Conservation (phyloP, 768 basidiomycete genomes). For the Pseudohyphozyma bogoriensis region DNA sequence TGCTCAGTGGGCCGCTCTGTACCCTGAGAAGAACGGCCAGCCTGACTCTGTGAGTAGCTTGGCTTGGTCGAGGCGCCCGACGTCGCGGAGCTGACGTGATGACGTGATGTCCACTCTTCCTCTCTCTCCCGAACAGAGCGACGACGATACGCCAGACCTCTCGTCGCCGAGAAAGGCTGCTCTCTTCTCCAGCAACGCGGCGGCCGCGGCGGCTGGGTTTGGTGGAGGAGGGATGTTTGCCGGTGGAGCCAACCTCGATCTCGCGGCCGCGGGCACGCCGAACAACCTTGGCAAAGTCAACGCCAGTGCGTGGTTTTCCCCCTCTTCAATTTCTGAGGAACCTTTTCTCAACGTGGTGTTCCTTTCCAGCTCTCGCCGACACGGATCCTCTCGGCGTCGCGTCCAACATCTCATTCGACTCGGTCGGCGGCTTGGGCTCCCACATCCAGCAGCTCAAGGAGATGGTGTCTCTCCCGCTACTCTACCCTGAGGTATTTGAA, state of each 20-base stretch:
- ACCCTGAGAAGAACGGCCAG: conserved; percentile 20
- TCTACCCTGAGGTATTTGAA: conserved; percentile 95
- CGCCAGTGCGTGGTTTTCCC: conserved; percentile 13
- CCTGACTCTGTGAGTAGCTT: conserved; percentile 19
- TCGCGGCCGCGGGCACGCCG: conserved; percentile 20
- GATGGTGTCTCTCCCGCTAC: conserved; percentile 88
- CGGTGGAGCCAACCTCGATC: conserved; percentile 13
- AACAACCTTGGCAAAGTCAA: conserved; percentile 30
- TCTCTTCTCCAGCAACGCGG: conserved; percentile 22
- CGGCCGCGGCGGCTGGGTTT: background rate
- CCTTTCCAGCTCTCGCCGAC: conserved; percentile 53
- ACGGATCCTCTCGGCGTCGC: conserved; percentile 92
- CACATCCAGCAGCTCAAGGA: conserved; percentile 96
- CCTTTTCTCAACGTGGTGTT: background rate
- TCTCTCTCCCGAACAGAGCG: conserved; percentile 6
- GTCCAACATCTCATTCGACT: conserved; percentile 85
- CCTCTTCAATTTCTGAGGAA: too few relatives aligned
- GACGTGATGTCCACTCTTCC: background rate
- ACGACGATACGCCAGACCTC: conserved; percentile 27
- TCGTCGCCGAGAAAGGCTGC: conserved; percentile 18
- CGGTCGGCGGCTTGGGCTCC: conserved; percentile 89
- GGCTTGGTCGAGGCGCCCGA: background rate
- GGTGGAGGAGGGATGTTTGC: conserved; percentile 24
- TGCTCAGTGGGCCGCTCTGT: conserved; percentile 22
- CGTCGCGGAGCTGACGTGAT: background rate